Conservation (phyloP, 768 basidiomycete species). For the Boletus sp. region DNA sequence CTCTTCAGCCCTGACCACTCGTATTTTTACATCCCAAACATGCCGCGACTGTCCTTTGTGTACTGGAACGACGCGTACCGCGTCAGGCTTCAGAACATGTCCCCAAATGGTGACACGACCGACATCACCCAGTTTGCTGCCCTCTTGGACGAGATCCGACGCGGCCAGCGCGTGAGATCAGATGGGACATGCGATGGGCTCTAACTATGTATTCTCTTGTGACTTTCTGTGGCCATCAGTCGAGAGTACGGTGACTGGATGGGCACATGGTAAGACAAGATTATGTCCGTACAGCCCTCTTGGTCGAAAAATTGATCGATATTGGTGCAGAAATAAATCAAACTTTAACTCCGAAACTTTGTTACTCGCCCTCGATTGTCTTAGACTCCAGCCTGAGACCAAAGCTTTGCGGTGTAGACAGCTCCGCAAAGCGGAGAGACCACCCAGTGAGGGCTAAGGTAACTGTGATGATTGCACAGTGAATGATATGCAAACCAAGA, state of each 20-base stretch:
- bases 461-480: background rate
- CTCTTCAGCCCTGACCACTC: background rate
- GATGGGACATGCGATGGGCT: constrained; percentile 59
- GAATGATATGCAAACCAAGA: constrained; percentile 10
- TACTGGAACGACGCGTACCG: constrained; percentile 84
- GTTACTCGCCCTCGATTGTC: background rate
- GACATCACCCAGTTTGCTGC: no score
- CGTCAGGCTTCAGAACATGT: constrained; percentile 63
- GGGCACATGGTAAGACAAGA: constrained; percentile 70
- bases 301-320: background rate
- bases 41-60: constrained; percentile 41
- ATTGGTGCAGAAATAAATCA: background rate
- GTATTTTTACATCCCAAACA: constrained; percentile 4
- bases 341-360: background rate
- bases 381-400: background rate
- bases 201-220: constrained; percentile 69
- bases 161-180: constrained; percentile 40
- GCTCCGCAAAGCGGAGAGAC: background rate
- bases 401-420: background rate
- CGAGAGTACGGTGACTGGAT: constrained; percentile 79
- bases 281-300: background rate
- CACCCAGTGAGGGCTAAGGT: background rate
- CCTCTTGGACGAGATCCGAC: constrained; percentile 59
- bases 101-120: constrained; percentile 54
- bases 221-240: constrained; percentile 70